Percentiles rank a stretch among this genome's conserved stretches.
phyloP scores from a whole-genome alignment of 106 monocot genomes.

The Iris macrosiphon region DNA sequence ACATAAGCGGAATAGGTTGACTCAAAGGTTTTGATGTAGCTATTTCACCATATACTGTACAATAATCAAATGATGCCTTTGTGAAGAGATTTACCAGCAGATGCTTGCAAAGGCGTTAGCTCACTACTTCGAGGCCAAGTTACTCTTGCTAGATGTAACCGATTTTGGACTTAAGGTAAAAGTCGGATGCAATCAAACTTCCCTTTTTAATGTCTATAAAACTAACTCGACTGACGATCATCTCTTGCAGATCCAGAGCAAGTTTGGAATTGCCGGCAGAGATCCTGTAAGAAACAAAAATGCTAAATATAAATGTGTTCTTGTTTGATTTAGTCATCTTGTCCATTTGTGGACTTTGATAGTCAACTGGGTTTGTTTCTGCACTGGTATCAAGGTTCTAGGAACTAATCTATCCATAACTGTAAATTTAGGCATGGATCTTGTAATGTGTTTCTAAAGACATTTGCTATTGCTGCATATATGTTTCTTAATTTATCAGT shows the following conservation, averaged over 20 bases:
- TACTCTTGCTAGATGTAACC: constrained; percentile 57
- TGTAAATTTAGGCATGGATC: no score
- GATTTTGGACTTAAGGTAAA: constrained; percentile 74
- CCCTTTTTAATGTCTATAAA: background rate
- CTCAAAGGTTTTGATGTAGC: no score
- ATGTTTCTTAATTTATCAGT: no score
- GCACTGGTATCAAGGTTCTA: no score
- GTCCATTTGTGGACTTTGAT: background rate
- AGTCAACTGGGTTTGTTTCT: background rate
- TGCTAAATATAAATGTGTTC: background rate
- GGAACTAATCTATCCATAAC: no score
- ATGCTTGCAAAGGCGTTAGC: constrained; percentile 81
- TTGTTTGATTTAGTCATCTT: background rate
- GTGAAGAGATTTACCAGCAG: constrained; percentile 65
- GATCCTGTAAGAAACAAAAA: constrained; percentile 32
- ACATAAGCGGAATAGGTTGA: no score
- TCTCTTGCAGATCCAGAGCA: constrained; percentile 54
- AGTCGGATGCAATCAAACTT: constrained; percentile 8
- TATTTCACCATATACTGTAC: no score
- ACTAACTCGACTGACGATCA: background rate
- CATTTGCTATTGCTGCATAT: no score
- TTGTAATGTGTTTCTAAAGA: no score
- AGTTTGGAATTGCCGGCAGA: constrained; percentile 47
- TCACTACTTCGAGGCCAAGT: constrained; percentile 61
- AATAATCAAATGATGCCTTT: constrained; percentile 9